Conservation (phyloP, 169 alveolate genomes). For the Pseudocohnilembus persalinus region DNA sequence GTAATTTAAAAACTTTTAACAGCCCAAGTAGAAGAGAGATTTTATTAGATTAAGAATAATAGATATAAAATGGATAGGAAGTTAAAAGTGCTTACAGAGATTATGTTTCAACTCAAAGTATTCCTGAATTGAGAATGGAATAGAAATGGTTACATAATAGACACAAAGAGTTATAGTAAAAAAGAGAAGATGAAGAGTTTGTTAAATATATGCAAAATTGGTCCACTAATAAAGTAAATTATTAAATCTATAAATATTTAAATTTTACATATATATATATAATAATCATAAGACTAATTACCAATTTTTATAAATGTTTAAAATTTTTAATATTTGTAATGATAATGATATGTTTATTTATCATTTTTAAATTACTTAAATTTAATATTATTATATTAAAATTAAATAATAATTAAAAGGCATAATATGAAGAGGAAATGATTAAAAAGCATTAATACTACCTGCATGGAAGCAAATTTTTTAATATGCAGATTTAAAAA, state of each 20-base stretch:
- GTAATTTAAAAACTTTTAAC: not conserved
- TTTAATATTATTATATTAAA: no score
- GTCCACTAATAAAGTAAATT: not conserved
- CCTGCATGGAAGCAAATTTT: not conserved
- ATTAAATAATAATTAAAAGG: not conserved
- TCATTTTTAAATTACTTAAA: no score
- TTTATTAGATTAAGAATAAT: not conserved
- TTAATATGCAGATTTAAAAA: not conserved
- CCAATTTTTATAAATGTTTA: no score
- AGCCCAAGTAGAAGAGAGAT: not conserved
- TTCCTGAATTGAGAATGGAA: not conserved
- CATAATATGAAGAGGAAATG: not conserved
- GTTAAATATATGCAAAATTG: not conserved
- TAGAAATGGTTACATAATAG: not conserved
- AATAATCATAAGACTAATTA: no score
- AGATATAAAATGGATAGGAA: not conserved
- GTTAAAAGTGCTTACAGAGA: not conserved
- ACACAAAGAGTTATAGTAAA: not conserved
- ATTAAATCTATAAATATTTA: no score
- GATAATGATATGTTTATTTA: no score
- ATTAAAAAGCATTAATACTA: no score
- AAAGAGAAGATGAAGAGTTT: not conserved
- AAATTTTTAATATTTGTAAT: no score
- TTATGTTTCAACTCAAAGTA: not conserved
- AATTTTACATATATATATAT: no score